phyloP scores from a whole-genome alignment of 768 basidiomycete species.

The Suillus plorans region DNA sequence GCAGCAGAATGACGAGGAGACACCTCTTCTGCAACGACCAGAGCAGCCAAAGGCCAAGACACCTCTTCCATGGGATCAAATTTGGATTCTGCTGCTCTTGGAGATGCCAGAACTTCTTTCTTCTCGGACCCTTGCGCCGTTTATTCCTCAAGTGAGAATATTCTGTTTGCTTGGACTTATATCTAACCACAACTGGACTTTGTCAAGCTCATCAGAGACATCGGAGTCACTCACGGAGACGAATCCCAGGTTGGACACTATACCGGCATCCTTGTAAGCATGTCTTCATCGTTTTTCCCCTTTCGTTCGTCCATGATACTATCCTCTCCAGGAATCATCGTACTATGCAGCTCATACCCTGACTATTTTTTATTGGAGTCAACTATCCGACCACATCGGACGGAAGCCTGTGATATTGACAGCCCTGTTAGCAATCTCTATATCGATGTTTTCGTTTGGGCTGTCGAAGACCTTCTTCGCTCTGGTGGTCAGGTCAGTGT shows the following conservation, averaged over 20 bases:
- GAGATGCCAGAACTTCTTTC: constrained; percentile 76
- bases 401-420: constrained; percentile 47
- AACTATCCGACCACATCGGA: constrained; percentile 47
- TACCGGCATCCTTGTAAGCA: constrained; percentile 45
- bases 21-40: constrained; percentile 46
- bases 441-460: constrained; percentile 48
- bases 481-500: constrained; percentile 17
- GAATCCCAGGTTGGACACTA: constrained; percentile 47
- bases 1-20: constrained; percentile 51
- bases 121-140: constrained; percentile 71
- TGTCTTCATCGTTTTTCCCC: constrained; percentile 16
- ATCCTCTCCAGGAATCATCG: constrained; percentile 38
- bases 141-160: constrained; percentile 54
- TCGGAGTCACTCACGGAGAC: constrained; percentile 41
- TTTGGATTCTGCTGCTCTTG: constrained; percentile 64
- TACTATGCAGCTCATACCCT: constrained; percentile 50
- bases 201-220: constrained; percentile 26
- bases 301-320: constrained; percentile 25
- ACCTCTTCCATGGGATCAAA: constrained; percentile 68
- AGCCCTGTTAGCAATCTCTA: constrained; percentile 42
- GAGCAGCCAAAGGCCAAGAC: constrained; percentile 33
- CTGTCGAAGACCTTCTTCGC: constrained; percentile 38
- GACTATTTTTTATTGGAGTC: constrained; percentile 49
- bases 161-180: background rate
- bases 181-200: background rate